Evolutionary conservation across 2,329 filamentous ascomycete genomes (phyloP).

Genomic region (Verticillium albo-atrum): DNA sequence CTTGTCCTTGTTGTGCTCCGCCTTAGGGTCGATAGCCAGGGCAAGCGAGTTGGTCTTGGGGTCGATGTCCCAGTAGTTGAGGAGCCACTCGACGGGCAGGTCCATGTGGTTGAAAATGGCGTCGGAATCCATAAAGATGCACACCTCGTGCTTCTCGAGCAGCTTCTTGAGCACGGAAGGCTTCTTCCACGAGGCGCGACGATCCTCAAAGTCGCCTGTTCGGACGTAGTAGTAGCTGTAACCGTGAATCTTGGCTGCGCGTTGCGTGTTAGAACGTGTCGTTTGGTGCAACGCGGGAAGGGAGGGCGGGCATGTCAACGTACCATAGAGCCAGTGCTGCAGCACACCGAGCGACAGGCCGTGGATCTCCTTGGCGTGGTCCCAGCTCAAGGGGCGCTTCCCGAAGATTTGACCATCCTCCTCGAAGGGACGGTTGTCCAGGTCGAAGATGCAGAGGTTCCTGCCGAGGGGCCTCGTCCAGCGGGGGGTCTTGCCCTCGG

Average conservation of each 20-base stretch:
- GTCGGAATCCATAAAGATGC: conserved; percentile 40
- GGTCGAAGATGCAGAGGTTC: conserved; percentile 39
- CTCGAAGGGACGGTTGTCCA: conserved; percentile 36
- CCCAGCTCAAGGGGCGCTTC: conserved; percentile 28
- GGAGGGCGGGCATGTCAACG: conserved; percentile 2
- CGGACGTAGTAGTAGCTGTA: conserved; percentile 43
- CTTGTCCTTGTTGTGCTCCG: conserved; percentile 32
- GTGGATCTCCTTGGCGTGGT: conserved; percentile 23
- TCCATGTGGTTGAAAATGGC: conserved; percentile 38
- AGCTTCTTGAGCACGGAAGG: conserved; percentile 35
- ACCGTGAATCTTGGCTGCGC: conserved; percentile 37
- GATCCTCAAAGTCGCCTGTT: conserved; percentile 30
- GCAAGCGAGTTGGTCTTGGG: conserved; percentile 34
- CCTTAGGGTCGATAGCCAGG: conserved; percentile 33
- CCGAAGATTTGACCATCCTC: conserved; percentile 30
- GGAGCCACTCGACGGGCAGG: conserved; percentile 40
- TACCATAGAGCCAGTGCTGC: conserved; percentile 40
- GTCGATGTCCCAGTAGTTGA: conserved; percentile 41
- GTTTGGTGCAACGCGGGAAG: neutral
- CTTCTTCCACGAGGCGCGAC: conserved; percentile 43
- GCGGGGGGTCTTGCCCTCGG: conserved; percentile 15
- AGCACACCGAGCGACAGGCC: conserved; percentile 35
- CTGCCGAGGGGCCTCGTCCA: conserved; percentile 29
- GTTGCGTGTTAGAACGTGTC: conserved; percentile 12
- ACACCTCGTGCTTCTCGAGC: conserved; percentile 36